Evolutionary conservation across 2,329 filamentous ascomycete genomes (phyloP).

Genomic region (Lachnellula cervina): DNA sequence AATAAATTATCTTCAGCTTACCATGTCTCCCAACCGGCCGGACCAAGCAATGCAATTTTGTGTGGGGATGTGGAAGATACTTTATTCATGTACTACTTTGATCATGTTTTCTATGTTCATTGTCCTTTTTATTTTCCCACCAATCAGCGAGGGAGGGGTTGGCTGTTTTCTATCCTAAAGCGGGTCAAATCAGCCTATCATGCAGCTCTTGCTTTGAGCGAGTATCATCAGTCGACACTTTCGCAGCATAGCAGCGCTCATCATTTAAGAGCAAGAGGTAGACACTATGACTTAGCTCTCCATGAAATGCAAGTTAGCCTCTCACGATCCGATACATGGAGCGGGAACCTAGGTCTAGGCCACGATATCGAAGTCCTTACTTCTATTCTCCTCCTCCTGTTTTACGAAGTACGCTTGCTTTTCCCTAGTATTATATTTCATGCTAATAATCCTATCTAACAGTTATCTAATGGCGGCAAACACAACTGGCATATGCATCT

Average conservation of each 20-base stretch:
- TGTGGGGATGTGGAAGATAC: background rate
- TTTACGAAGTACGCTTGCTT: background rate
- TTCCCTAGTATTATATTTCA: background rate
- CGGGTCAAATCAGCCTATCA: slow-evolving; percentile 2
- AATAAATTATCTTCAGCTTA: background rate
- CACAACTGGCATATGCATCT: background rate
- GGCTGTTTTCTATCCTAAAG: background rate
- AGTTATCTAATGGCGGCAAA: background rate
- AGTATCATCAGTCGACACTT: background rate
- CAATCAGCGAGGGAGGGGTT: background rate
- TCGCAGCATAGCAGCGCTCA: background rate
- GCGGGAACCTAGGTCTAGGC: background rate
- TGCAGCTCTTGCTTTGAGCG: slow-evolving; percentile 1
- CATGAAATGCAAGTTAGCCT: background rate
- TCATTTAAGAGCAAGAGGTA: background rate
- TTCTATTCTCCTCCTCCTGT: slow-evolving; percentile 7
- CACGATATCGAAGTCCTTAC: slow-evolving; percentile 1
- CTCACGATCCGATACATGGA: background rate
- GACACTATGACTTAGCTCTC: background rate
- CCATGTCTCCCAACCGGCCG: background rate
- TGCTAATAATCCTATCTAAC: background rate
- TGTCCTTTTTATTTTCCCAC: background rate
- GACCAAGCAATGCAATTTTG: background rate
- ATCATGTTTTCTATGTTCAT: slow-evolving; percentile 1
- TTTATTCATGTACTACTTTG: slow-evolving; percentile 4